Evolutionary conservation across 306 rosid species (phyloP), one percentile per base, ranked within the genome.

Genomic region (Adenanthera pavonina): DNA sequence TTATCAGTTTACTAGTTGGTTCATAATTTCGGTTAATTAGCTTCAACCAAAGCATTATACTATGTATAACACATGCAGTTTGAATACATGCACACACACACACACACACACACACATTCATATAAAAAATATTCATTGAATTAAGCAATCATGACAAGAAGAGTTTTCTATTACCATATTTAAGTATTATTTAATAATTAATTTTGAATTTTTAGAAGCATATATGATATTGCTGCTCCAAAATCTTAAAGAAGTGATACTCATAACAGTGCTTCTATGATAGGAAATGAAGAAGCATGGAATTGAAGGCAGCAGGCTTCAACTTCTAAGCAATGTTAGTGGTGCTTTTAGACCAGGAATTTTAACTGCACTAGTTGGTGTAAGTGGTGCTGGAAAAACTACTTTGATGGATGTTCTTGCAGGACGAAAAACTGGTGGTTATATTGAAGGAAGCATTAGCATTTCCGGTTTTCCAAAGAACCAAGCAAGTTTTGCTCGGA

Each of bases 341-440:
- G 92, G 92, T 60, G 89, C 86, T 70, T 87, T 87, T 66, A 87
- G 85, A 66, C 92, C 92, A 2, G 89, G 92, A 75, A 77, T 87
- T 47, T 75, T 89, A 48, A 89, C 92, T 38, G 89, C 92, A 68
- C 79, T 89, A 68, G 85, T 89, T 73, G 89, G 90, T 52, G 90
- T 89, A 38, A 89, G 87, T 80, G 92, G 92, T 77, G 92, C 89
- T 59, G 89, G 92, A 36, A 89, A 89, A 79, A 86, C 92, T 72
- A 89, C 92, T 8, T 79, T 89, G 86, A 82, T 89, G 89, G 92
- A 89, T 85, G 92, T 89, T 68, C 87, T 89, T 41, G 90, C 92
- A 2, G 92, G 90, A 78, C 83, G 92, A 80, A 89, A 89, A 84
- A 89, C 90, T 13, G 83, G 87, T 17, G 92, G 92, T 34, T 84